Evolutionary conservation across 257 asterid species (phyloP), one percentile per base, ranked within the genome.

Genomic region (Asclepias syriaca): DNA sequence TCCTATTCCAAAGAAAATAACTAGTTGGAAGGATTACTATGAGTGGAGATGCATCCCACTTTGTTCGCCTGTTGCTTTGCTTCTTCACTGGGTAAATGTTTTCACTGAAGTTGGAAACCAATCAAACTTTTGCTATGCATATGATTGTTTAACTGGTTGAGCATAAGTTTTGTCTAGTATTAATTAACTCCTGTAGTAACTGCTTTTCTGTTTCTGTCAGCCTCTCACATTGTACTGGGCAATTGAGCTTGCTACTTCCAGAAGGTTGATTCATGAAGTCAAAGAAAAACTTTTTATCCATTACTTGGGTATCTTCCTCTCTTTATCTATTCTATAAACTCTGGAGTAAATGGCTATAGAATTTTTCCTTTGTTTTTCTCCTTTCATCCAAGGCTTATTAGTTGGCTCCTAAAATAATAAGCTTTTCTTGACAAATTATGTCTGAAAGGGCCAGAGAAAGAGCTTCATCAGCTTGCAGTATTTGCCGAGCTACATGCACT

Each of bases 31-130:
- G 79, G 93, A 92, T 37, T 92, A 95, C 84, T 95, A 85, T 67
- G 87, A 92, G 73, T 95, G 99, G 99, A 91, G 99, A 86, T 57
- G 87, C 84, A 85, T 95, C 78, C 96, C 96, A 13, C 84, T 88
- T 50, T 45, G 15, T 81, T 92, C 98, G 73, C 99, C 97, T 68
- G 91, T 82, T 75, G 92, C 97, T 76, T 78, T 92, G 77, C 93
- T 95, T 83, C 96, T 95, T 85, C 99, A 95, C 61, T 95, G 95
- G 98, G 96, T 93, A 93, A 68, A 90, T 58, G 18, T 15, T 53
- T 43, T 53, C 5, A 4, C 8, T 5, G n/a, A 15, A 37, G 48
- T 64, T 34, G 39, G 6, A 19, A 69, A 37, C 24, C 14, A 7
- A 56, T 48, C 58, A 37, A 64, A 66, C 67, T 6, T 66, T n/a